Base-by-base conservation (phyloP, 139 green algal genomes). In the Chlorella vulgaris region DNA sequence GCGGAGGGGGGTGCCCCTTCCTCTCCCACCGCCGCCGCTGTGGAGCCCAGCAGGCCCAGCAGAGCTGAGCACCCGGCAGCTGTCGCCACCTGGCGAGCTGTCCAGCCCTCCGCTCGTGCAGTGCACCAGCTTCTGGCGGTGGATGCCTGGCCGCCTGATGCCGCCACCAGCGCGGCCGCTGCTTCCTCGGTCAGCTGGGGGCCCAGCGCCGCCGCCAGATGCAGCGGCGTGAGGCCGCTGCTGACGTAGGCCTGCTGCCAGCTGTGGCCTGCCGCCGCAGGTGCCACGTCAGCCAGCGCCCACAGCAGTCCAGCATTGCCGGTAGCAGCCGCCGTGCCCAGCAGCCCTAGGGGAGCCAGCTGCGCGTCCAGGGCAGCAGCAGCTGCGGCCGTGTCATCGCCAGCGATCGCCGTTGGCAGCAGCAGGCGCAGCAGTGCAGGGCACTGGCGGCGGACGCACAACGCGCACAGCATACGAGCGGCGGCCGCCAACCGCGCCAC, bases 361-460 rank as follows among this genome's bases (percentile, higher is more conserved):
- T 42, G n/a, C 8, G 42, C 42, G n/a, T 76, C 69, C 42, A 76
- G 40, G 69, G 69, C 69, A 3, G 69, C 69, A 18, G 51, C 69
- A 1, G 69, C 69, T 19, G 29, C 43, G 18, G 38, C 42, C 22
- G 29, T 42, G 13, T 36, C 42, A 10, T 42, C n/a, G 69, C 42
- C 21, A 2, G 69, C 42, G 10, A 42, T 61, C 29, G 43, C 31
- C 1, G 69, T 42, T 6, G 69, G 69, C 69, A 76, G 42, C 69
- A 76, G 69, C 28, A 4, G 22, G 42, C 69, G 69, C 69, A 76
- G 69, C 69, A 76, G 69, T n/a, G 42, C 69, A n/a, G 69, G 69
- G 13, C 42, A 76, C 18, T 42, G 69, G 40, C 43, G 38, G 36
- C 66, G 66, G 38, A 74, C 66, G 66, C 66, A 74, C 66, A 74